Evolutionary conservation across 805 yeast species (phyloP), one percentile per base, ranked within the genome.

Genomic region (Suhomyces emberorum): DNA sequence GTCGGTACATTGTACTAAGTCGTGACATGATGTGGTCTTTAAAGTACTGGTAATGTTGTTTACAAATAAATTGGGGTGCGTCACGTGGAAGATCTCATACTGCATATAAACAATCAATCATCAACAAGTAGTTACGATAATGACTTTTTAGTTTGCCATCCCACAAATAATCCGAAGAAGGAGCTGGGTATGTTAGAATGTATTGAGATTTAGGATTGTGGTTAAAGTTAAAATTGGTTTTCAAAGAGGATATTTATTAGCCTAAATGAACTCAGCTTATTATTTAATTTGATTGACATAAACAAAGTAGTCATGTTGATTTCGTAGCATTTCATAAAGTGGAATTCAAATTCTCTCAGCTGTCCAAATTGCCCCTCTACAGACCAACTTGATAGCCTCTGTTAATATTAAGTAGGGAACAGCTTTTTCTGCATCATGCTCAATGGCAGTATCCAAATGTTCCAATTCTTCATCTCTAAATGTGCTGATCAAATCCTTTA

Each of bases 401-500:
- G 97, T 91, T 32, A 93, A 69, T 22, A 91, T 57, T 73, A 84
- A 75, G 61, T 93, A 93, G 1, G 98, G 98, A 33, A 87, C 84
- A 2, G 98, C 98, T 49, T 80, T 78, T 47, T 88, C 86, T 0
- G 98, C 89, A 57, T 91, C 98, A 52, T 93, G 74, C 48, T 85
- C 83, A 15, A 93, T 77, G 0, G 98, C 98, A 0, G 96, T 91
- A 48, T 93, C 88, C 48, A 93, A 71, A 66, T 93, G 98, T 61
- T 91, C 98, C 42, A 91, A 70, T 60, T 91, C 98, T 34, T 91
- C 95, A 55, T 91, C 98, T 55, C 98, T 74, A 57, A 91, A 93
- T 34, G 75, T 69, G 39, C 79, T 79, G 36, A 93, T 81, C 1
- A 77, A 72, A 17, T 72, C 66, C 44, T 77, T 82, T 51, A 93